phyloP scores from a whole-genome alignment of 371 early-diverging fungal species.

The Nematocida sp. region DNA sequence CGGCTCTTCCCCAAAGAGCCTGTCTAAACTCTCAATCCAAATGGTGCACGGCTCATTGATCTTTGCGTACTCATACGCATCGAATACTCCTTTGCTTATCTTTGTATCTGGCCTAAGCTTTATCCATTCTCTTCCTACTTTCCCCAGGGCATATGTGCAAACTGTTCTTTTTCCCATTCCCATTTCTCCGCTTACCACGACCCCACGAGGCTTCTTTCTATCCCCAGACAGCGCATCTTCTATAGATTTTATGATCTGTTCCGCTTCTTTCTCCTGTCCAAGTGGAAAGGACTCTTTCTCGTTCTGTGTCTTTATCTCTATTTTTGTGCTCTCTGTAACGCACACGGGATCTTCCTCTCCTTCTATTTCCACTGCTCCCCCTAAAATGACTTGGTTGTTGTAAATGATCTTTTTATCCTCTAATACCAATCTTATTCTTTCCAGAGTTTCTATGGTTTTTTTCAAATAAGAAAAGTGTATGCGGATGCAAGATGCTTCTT shows the following conservation, averaged over 20 bases:
- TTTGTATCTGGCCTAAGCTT: background rate
- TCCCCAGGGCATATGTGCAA: slow-evolving; percentile 10
- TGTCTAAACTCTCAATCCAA: slow-evolving; percentile 41
- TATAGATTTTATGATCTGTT: slow-evolving; percentile 2
- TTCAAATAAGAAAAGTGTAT: slow-evolving; percentile 4
- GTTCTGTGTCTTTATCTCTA: slow-evolving; percentile 24
- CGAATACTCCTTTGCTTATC: background rate
- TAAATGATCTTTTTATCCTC: slow-evolving; percentile 19
- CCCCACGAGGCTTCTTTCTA: slow-evolving; percentile 1
- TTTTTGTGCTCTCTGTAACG: slow-evolving; percentile 22
- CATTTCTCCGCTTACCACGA: slow-evolving; percentile 8
- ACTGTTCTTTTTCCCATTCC: slow-evolving; percentile 47
- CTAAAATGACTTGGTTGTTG: background rate
- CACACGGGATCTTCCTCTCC: background rate
- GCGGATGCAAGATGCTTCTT: background rate
- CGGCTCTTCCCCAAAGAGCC: slow-evolving; percentile 11
- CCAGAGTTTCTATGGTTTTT: slow-evolving; percentile 44
- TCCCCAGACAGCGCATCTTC: background rate
- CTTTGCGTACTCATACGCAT: slow-evolving; percentile 48
- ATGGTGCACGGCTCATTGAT: slow-evolving; percentile 55
- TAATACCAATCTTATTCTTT: slow-evolving; percentile 16
- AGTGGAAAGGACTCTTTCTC: background rate
- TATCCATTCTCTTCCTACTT: slow-evolving; percentile 35
- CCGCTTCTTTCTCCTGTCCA: slow-evolving; percentile 29
- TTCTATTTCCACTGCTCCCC: slow-evolving; percentile 4